phyloP scores from a whole-genome alignment of 306 rosid genomes.

The Datisca glomerata region DNA sequence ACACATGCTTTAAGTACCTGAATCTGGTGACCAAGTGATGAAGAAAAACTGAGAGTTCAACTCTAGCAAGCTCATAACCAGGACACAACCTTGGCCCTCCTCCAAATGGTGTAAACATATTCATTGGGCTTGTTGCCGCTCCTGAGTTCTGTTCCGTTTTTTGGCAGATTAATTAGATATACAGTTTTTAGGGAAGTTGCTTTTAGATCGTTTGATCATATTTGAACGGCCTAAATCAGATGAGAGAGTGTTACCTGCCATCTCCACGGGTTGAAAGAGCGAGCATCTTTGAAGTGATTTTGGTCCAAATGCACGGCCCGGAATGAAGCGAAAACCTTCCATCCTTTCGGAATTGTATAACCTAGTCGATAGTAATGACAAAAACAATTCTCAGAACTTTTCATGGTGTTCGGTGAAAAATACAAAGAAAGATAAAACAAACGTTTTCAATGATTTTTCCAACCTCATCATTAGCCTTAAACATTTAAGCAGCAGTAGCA shows the following conservation, averaged over 20 bases:
- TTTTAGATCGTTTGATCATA: too few relatives aligned
- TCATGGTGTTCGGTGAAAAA: too few relatives aligned
- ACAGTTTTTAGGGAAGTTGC: neutral
- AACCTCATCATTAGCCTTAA: too few relatives aligned
- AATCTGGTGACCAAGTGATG: conserved; percentile 82
- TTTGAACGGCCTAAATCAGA: too few relatives aligned
- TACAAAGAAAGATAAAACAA: too few relatives aligned
- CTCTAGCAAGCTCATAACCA: conserved; percentile 86
- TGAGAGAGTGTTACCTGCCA: conserved; percentile 43
- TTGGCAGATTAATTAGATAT: conserved; percentile 7
- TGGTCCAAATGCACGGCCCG: conserved; percentile 83
- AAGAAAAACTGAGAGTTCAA: conserved; percentile 76
- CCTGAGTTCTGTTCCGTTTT: conserved; percentile 37
- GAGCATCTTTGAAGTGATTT: conserved; percentile 65
- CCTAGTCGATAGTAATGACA: too few relatives aligned
- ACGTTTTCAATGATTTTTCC: too few relatives aligned
- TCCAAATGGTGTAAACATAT: conserved; percentile 86
- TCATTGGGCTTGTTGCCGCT: conserved; percentile 20
- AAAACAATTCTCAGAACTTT: too few relatives aligned
- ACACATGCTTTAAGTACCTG: too few relatives aligned
- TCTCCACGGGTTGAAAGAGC: conserved; percentile 92
- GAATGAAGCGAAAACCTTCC: conserved; percentile 80
- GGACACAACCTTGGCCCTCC: conserved; percentile 96
- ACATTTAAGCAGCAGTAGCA: too few relatives aligned
- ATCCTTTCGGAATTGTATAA: conserved; percentile 83